Evolutionary conservation across 768 basidiomycete species (phyloP).

Genomic region (Rhizopogon vesiculosus): DNA sequence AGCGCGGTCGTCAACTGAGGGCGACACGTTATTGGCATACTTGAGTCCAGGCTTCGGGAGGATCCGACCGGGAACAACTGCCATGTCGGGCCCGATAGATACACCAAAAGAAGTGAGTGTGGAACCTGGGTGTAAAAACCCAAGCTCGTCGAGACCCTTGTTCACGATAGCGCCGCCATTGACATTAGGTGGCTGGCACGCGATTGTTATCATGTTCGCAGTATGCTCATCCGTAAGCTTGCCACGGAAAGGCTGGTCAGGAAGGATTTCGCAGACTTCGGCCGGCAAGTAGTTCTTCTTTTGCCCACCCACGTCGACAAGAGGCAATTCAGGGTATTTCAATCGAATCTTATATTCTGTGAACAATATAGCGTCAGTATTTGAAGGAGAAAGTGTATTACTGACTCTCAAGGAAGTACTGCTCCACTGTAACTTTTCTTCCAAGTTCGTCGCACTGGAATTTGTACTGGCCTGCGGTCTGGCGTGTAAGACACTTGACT

Average conservation of each 20-base stretch:
- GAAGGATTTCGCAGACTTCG: slow-evolving; percentile 46
- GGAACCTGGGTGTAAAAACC: slow-evolving; percentile 30
- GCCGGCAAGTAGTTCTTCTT: slow-evolving; percentile 40
- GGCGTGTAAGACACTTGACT: slow-evolving; percentile 48
- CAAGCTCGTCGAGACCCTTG: slow-evolving; percentile 39
- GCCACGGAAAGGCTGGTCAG: slow-evolving; percentile 37
- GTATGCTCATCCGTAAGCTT: slow-evolving; percentile 55
- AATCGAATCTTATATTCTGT: slow-evolving; percentile 40
- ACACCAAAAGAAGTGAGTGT: slow-evolving; percentile 41
- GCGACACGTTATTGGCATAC: slow-evolving; percentile 29
- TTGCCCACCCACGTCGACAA: slow-evolving; percentile 44
- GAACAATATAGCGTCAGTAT: neutral
- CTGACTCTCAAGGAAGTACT: slow-evolving; percentile 45
- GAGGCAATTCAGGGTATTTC: slow-evolving; percentile 34
- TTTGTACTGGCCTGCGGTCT: slow-evolving; percentile 32
- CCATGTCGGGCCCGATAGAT: slow-evolving; percentile 42
- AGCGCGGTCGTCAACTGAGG: slow-evolving; percentile 38
- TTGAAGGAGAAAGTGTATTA: neutral
- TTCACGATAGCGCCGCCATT: slow-evolving; percentile 41
- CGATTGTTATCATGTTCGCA: slow-evolving; percentile 43
- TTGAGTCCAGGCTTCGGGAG: slow-evolving; percentile 38
- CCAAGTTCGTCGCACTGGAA: slow-evolving; percentile 38
- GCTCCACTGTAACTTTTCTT: slow-evolving; percentile 36
- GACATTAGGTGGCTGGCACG: slow-evolving; percentile 44
- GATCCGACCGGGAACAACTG: slow-evolving; percentile 52